Evolutionary conservation across 2,329 filamentous ascomycete genomes (phyloP).

Genomic region (Harringtonia lauricola): DNA sequence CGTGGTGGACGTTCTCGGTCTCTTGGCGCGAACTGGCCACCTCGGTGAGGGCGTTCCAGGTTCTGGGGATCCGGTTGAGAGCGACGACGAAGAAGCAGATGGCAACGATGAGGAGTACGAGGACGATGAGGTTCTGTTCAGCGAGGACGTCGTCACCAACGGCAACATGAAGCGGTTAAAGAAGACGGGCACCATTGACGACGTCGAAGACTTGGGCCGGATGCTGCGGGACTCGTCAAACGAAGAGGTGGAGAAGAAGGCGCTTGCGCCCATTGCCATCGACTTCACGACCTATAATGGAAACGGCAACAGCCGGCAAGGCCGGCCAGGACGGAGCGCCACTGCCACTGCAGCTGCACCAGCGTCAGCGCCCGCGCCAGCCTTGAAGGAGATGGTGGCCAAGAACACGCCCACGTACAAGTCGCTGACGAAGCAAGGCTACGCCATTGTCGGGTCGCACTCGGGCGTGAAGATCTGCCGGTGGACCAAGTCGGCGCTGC

Average conservation of each 20-base stretch:
- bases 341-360: not conserved
- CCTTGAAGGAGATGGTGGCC: constrained; percentile 84
- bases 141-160: constrained; percentile 29
- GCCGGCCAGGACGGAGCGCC: constrained; percentile 26
- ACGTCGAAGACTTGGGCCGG: constrained; percentile 74
- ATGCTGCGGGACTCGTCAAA: constrained; percentile 41
- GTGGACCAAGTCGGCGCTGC: constrained; percentile 94
- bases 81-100: constrained; percentile 60
- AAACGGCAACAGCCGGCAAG: constrained; percentile 23
- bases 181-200: constrained; percentile 46
- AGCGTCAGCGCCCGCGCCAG: constrained; percentile 11
- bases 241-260: constrained; percentile 7
- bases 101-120: constrained; percentile 65
- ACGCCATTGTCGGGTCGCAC: constrained; percentile 89
- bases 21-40: constrained; percentile 46
- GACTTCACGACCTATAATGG: constrained; percentile 70
- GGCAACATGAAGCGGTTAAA: constrained; percentile 29
- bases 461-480: constrained; percentile 96
- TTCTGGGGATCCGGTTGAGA: constrained; percentile 76
- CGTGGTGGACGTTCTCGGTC: constrained; percentile 57
- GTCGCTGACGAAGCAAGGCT: constrained; percentile 90
- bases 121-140: constrained; percentile 43
- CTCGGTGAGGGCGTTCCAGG: constrained; percentile 59
- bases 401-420: constrained; percentile 79
- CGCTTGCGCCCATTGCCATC: constrained; percentile 50